A percentile compares a stretch with the other conserved stretches of the same genome.
phyloP scores from a whole-genome alignment of 2,329 filamentous ascomycete genomes.

The Colletotrichum sp. region DNA sequence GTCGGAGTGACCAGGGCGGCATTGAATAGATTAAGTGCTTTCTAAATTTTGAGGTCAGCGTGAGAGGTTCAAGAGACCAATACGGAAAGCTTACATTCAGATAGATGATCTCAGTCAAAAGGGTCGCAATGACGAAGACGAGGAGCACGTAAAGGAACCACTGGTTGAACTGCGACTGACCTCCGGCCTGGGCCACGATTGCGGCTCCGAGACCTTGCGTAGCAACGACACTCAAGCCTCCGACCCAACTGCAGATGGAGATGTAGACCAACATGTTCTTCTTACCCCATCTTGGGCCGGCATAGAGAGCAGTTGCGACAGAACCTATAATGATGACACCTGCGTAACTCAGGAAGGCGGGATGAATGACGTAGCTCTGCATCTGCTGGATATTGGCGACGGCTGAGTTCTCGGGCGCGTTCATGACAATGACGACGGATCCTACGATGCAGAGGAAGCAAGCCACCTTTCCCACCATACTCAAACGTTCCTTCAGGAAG shows the following conservation, averaged over 20 bases:
- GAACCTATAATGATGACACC: slow-evolving; percentile 82
- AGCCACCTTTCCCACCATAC: slow-evolving; percentile 93
- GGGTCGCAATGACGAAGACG: slow-evolving; percentile 87
- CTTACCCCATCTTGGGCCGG: slow-evolving; percentile 88
- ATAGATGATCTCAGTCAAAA: slow-evolving; percentile 93
- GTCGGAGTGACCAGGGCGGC: slow-evolving; percentile 96
- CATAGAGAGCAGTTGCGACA: slow-evolving; percentile 76
- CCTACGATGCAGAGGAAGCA: slow-evolving; percentile 96
- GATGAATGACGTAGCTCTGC: slow-evolving; percentile 84
- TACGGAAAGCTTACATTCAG: slow-evolving; percentile 71
- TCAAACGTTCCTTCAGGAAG: slow-evolving; percentile 93
- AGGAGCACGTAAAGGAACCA: slow-evolving; percentile 96
- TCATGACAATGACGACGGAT: slow-evolving; percentile 91
- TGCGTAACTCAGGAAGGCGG: slow-evolving; percentile 84
- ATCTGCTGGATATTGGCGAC: slow-evolving; percentile 91
- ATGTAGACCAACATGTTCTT: slow-evolving; percentile 98
- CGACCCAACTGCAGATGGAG: slow-evolving; percentile 93
- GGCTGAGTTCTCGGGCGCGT: slow-evolving; percentile 85
- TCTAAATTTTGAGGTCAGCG: slow-evolving; percentile 63
- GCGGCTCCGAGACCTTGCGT: slow-evolving; percentile 93
- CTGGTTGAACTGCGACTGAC: slow-evolving; percentile 89
- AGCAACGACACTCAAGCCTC: slow-evolving; percentile 91
- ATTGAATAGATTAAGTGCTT: slow-evolving; percentile 98
- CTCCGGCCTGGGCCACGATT: slow-evolving; percentile 84
- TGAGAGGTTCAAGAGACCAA: background rate